phyloP scores from a whole-genome alignment of 192 early-diverging fungal species.

The Podochytrium sp. region DNA sequence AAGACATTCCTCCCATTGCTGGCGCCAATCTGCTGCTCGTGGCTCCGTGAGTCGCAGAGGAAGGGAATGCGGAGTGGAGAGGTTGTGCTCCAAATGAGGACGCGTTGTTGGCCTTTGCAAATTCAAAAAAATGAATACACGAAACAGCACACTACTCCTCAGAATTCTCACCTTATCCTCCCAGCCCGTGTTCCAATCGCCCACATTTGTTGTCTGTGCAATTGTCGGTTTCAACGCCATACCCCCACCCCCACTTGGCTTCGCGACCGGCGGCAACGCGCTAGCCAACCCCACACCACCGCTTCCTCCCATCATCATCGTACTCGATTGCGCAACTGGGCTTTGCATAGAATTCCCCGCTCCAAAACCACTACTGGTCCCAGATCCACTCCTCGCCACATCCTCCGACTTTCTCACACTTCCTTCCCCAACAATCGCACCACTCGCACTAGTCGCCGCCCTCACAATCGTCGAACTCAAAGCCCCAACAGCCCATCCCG shows the following conservation, averaged over 20 bases:
- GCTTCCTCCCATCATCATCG: neutral
- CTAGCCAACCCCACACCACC: neutral
- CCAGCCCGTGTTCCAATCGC: constrained; percentile 16
- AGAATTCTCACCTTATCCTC: constrained; percentile 11
- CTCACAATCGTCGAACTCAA: constrained; percentile 34
- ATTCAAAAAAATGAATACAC: no score
- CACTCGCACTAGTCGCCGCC: neutral
- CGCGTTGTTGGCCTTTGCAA: no score
- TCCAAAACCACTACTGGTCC: neutral
- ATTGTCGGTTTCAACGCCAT: constrained; percentile 28
- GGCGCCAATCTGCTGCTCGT: no score
- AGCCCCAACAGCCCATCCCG: constrained; percentile 85
- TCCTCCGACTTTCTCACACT: neutral
- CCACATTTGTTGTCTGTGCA: neutral
- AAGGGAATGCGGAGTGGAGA: no score
- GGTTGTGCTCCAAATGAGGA: no score
- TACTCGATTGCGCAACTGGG: neutral
- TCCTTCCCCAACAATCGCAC: neutral
- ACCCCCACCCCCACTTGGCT: neutral
- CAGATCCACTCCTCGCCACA: neutral
- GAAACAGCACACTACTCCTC: no score
- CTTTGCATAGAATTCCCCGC: no score
- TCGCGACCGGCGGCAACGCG: neutral
- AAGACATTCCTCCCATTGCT: constrained; percentile 3
- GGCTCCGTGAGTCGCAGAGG: no score